phyloP scores from a whole-genome alignment of 305 asterid genomes.

The Solanum hybrid region DNA sequence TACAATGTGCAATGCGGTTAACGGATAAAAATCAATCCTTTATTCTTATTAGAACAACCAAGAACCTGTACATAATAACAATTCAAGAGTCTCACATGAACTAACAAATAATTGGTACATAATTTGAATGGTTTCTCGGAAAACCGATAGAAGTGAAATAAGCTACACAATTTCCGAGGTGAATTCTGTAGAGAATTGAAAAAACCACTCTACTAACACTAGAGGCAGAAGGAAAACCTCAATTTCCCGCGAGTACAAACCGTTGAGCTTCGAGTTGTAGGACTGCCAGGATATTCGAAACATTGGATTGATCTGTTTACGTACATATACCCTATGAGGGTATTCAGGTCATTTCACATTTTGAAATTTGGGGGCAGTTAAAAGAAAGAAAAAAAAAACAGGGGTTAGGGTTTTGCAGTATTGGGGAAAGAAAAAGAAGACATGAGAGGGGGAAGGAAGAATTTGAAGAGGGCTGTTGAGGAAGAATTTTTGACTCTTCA shows the following conservation, averaged over 20 bases:
- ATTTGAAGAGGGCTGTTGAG: slow-evolving; percentile 51
- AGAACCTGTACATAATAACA: not conserved
- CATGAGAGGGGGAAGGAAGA: slow-evolving; percentile 84
- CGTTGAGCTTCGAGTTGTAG: not conserved
- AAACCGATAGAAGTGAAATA: not conserved
- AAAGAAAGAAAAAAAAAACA: not conserved
- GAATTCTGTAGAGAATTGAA: not conserved
- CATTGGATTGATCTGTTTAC: not conserved
- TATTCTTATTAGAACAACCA: not conserved
- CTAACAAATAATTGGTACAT: not conserved
- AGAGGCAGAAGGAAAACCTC: not conserved
- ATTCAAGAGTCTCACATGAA: not conserved
- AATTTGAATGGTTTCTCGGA: not conserved
- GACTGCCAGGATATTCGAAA: not conserved
- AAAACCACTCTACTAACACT: not conserved
- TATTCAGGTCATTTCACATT: not conserved
- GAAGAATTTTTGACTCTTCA: slow-evolving; percentile 28
- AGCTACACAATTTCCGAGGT: not conserved
- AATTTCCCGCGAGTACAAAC: not conserved
- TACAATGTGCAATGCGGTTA: not conserved
- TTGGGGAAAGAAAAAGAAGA: not conserved
- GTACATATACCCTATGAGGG: not conserved
- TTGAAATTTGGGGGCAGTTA: not conserved
- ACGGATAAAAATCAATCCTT: not conserved
- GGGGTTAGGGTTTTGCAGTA: not conserved